phyloP scores from a whole-genome alignment of 768 basidiomycete species.

The Hypsizygus marmoreus region DNA sequence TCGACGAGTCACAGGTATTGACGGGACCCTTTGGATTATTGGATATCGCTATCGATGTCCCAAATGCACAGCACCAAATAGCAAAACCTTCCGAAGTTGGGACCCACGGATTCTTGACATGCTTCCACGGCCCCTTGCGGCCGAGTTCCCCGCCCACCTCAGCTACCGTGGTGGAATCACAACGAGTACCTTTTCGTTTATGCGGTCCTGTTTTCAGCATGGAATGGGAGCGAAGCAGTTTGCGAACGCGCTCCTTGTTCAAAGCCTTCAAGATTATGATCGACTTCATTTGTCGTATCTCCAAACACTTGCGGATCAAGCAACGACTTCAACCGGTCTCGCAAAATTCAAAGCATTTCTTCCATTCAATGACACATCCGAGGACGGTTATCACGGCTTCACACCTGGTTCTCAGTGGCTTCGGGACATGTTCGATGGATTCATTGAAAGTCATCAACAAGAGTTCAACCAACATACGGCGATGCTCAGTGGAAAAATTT shows the following conservation, averaged over 20 bases:
- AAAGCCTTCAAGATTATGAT: slow-evolving; percentile 22
- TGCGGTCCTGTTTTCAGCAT: slow-evolving; percentile 21
- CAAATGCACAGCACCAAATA: slow-evolving; percentile 1
- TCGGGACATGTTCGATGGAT: slow-evolving; percentile 22
- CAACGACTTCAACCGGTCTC: background rate
- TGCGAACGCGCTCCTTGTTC: slow-evolving; percentile 17
- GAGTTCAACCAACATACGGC: slow-evolving; percentile 27
- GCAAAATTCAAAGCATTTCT: slow-evolving; percentile 5
- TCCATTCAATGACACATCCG: background rate
- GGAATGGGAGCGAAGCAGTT: slow-evolving; percentile 28
- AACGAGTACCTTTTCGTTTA: slow-evolving; percentile 13
- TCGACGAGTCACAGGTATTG: slow-evolving; percentile 14
- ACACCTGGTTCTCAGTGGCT: slow-evolving; percentile 23
- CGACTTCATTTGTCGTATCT: slow-evolving; percentile 13
- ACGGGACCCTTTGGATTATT: slow-evolving; percentile 16
- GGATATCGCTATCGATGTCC: slow-evolving; percentile 11
- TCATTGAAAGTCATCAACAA: slow-evolving; percentile 20
- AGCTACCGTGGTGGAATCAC: slow-evolving; percentile 22
- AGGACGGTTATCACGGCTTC: slow-evolving; percentile 20
- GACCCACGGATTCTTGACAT: slow-evolving; percentile 5
- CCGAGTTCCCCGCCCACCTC: slow-evolving; percentile 21
- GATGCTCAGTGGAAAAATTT: slow-evolving; percentile 19
- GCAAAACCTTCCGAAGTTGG: slow-evolving; percentile 11
- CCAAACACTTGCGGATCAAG: slow-evolving; percentile 4
- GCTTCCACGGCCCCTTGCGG: slow-evolving; percentile 7